Conservation (phyloP, 176 grass and related monocot genomes). For the Phoenix dactylifera region DNA sequence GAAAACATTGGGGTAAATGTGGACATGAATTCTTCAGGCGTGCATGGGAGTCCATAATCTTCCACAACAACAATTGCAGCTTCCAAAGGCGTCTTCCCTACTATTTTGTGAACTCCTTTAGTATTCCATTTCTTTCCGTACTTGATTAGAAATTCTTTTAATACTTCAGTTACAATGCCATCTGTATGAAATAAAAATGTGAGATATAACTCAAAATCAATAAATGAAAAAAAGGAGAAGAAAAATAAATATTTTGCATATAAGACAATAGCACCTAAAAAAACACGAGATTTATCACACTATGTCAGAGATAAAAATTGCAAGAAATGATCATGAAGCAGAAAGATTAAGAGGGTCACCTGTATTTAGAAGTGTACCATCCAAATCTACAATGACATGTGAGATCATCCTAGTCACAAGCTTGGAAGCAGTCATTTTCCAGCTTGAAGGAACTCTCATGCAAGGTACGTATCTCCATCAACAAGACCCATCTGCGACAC, state of each 20-base stretch:
- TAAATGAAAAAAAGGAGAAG: not conserved
- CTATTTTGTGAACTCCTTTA: slow-evolving; percentile 55
- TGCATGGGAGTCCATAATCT: slow-evolving; percentile 78
- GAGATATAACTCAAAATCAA: not conserved
- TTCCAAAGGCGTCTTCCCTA: slow-evolving; percentile 76
- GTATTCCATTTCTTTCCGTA: slow-evolving; percentile 78
- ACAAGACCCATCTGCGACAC: slow-evolving; percentile 26
- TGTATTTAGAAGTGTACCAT: slow-evolving; percentile 94
- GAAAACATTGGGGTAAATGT: slow-evolving; percentile 63
- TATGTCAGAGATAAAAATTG: slow-evolving; percentile 1
- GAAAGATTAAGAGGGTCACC: slow-evolving; percentile 23
- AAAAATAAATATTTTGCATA: not conserved
- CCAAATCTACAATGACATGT: slow-evolving; percentile 91
- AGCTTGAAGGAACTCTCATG: slow-evolving; percentile 18
- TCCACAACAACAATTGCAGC: slow-evolving; percentile 60
- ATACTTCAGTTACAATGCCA: slow-evolving; percentile 52
- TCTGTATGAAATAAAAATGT: slow-evolving; percentile 47
- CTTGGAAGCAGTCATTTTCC: slow-evolving; percentile 59
- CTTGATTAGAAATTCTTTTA: slow-evolving; percentile 58
- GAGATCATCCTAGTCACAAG: slow-evolving; percentile 37
- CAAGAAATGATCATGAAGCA: not conserved
- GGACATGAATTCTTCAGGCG: slow-evolving; percentile 66
- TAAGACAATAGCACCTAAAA: not conserved
- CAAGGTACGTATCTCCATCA: slow-evolving; percentile 22
- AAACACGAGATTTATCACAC: slow-evolving; percentile 3